Conservation (phyloP, 2,329 filamentous ascomycete species). For the Aspergillus floridensis region DNA sequence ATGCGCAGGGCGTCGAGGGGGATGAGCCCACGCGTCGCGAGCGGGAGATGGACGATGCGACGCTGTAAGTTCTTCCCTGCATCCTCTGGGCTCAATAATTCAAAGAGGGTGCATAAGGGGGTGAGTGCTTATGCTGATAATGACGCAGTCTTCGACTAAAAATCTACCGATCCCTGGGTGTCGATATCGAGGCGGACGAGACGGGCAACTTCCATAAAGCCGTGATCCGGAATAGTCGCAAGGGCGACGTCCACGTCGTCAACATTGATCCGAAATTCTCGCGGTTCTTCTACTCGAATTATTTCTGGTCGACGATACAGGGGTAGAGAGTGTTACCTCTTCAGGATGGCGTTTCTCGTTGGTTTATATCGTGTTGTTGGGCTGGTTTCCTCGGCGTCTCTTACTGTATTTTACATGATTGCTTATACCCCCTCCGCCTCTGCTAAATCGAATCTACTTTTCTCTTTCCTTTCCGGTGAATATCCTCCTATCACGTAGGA, state of each 20-base stretch:
- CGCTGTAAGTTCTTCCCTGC: conserved; percentile 36
- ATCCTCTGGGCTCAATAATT: too few relatives aligned
- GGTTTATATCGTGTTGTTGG: conserved; percentile 10
- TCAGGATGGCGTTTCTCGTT: conserved; percentile 14
- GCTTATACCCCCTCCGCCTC: background rate
- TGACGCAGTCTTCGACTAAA: conserved; percentile 69
- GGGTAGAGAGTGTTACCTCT: conserved; percentile 23
- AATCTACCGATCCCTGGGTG: conserved; percentile 86
- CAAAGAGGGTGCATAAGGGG: too few relatives aligned
- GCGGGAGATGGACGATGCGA: conserved; percentile 51
- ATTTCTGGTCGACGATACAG: conserved; percentile 88
- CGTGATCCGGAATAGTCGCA: conserved; percentile 77
- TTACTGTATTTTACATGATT: background rate
- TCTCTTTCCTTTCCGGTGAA: background rate
- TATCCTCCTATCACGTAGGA: background rate
- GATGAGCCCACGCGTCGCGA: conserved; percentile 51
- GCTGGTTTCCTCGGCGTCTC: background rate
- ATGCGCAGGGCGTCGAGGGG: conserved; percentile 83
- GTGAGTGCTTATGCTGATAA: background rate
- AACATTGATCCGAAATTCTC: conserved; percentile 93
- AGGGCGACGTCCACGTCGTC: conserved; percentile 90
- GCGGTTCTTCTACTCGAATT: conserved; percentile 88
- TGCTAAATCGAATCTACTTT: background rate
- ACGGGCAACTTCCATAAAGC: conserved; percentile 81
- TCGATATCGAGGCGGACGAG: conserved; percentile 81